Evolutionary conservation across 148 eudicot species (phyloP).

Genomic region (Chenopodium quinoa): DNA sequence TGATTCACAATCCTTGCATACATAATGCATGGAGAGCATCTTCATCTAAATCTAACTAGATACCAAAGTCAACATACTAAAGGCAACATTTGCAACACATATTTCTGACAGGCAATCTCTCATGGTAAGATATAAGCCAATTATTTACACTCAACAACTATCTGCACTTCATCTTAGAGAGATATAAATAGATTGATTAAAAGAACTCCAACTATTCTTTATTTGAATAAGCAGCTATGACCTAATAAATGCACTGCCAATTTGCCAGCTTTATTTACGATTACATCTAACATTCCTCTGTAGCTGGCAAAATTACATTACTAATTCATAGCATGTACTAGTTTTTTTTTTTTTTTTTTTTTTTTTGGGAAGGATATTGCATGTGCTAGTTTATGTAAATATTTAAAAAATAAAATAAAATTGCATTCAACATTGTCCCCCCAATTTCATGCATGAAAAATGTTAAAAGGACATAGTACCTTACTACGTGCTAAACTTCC

Average conservation of each 20-base stretch:
- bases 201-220: background rate
- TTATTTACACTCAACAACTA: background rate
- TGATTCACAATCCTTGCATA: no score
- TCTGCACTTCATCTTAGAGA: background rate
- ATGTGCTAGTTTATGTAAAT: background rate
- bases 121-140: background rate
- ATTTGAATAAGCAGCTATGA: background rate
- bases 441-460: background rate
- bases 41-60: background rate
- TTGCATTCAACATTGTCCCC: background rate
- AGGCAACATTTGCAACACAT: background rate
- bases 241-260: background rate
- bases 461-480: conserved; percentile 41
- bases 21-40: background rate
- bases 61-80: background rate
- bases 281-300: background rate
- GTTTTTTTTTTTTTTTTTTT: no score
- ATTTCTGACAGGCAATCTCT: background rate
- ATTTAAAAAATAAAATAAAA: background rate
- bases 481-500: conserved; percentile 99
- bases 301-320: background rate
- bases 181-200: background rate
- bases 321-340: background rate
- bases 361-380: no score
- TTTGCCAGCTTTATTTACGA: background rate